These are phyloP conservation scores for Thalassiosira livingstoniorum DNA, from an alignment of 352 stramenopile genomes.

Conservation along the genomic window DNA sequence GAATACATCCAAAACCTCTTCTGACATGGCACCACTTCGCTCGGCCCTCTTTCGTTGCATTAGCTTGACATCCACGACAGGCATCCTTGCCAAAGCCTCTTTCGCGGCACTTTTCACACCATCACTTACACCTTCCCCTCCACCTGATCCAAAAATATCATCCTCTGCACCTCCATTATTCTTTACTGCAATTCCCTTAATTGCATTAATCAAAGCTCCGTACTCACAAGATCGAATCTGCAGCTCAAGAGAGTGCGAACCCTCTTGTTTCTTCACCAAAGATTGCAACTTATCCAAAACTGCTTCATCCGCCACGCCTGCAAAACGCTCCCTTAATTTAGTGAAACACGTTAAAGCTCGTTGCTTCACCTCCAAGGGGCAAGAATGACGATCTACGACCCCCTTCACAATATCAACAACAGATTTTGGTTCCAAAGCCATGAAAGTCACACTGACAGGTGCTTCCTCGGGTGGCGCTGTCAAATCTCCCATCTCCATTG, in stretches of 20 bases:
- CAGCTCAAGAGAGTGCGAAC: slow-evolving; percentile 93
- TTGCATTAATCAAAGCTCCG: slow-evolving; percentile 87
- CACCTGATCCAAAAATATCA: slow-evolving; percentile 73
- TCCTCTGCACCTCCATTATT: slow-evolving; percentile 40
- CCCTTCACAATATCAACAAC: slow-evolving; percentile 75
- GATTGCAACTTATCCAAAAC: slow-evolving; percentile 87
- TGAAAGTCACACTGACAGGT: slow-evolving; percentile 70
- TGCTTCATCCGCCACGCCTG: slow-evolving; percentile 80
- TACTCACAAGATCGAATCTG: slow-evolving; percentile 97
- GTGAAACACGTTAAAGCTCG: slow-evolving; percentile 87
- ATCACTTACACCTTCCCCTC: slow-evolving; percentile 58
- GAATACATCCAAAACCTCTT: slow-evolving; percentile 59
- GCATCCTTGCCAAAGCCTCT: slow-evolving; percentile 94
- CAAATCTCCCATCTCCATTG: slow-evolving; percentile 16
- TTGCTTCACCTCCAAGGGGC: slow-evolving; percentile 73
- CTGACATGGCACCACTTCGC: slow-evolving; percentile 42
- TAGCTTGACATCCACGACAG: slow-evolving; percentile 90
- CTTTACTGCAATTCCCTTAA: slow-evolving; percentile 69
- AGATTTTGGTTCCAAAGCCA: slow-evolving; percentile 63
- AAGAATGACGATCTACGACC: slow-evolving; percentile 74
- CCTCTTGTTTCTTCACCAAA: slow-evolving; percentile 90
- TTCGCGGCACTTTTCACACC: slow-evolving; percentile 75
- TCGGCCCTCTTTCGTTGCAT: slow-evolving; percentile 74
- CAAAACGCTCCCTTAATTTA: slow-evolving; percentile 95
- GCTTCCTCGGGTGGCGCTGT: not conserved